Percentiles rank a stretch among this genome's conserved stretches.
These are phyloP conservation scores for Paramarasmius palmivorus DNA, from an alignment of 1,284 basidiomycete species.

Conservation along the genomic window DNA sequence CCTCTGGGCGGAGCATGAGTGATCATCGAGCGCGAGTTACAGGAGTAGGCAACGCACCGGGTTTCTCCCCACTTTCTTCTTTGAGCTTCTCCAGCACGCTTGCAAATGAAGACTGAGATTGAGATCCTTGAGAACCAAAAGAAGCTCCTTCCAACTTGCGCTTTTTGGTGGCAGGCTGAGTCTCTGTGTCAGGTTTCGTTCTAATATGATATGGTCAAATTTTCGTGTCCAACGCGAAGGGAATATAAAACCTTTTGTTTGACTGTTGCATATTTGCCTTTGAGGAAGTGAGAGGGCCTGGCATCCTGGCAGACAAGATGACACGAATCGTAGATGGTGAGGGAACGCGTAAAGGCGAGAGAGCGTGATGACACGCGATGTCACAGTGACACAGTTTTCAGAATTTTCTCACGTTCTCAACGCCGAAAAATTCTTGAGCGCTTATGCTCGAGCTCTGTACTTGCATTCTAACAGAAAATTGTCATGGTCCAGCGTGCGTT, in stretches of 20 bases:
- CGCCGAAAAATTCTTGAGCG: too few relatives aligned
- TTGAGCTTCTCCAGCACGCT: slow-evolving; percentile 79
- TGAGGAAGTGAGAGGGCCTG: slow-evolving; percentile 6
- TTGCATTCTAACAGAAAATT: not conserved
- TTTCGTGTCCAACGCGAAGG: too few relatives aligned
- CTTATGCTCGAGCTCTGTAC: too few relatives aligned
- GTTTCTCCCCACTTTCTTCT: slow-evolving; percentile 55
- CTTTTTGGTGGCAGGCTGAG: slow-evolving; percentile 13
- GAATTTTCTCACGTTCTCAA: not conserved
- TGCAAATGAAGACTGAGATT: slow-evolving; percentile 56
- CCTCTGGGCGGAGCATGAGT: slow-evolving; percentile 36
- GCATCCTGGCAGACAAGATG: not conserved
- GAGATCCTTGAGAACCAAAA: slow-evolving; percentile 6
- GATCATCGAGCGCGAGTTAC: not conserved
- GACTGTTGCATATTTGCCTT: not conserved
- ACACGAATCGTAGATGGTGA: not conserved
- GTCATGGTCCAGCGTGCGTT: not conserved
- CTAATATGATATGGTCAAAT: not conserved
- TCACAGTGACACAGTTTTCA: not conserved
- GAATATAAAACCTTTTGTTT: not conserved
- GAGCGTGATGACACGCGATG: not conserved
- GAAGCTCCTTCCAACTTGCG: slow-evolving; percentile 10
- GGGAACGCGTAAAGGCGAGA: slow-evolving; percentile 1
- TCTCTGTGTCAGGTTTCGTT: slow-evolving; percentile 4
- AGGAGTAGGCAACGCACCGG: slow-evolving; percentile 31